A percentile compares a stretch with the other conserved stretches of the same genome.
Conservation (phyloP, 768 basidiomycete species). For the Boletus edulis region DNA sequence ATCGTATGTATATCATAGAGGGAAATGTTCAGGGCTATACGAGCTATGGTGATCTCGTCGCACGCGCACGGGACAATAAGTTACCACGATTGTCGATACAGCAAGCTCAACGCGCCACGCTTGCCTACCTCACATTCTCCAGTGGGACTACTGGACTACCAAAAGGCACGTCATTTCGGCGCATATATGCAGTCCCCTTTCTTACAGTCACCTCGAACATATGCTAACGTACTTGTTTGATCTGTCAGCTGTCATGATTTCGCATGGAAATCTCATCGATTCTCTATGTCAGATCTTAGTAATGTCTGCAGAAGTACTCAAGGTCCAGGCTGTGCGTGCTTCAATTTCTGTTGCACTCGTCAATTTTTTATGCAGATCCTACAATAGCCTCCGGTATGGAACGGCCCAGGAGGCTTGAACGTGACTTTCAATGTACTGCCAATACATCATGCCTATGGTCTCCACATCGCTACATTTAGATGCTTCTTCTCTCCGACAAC, state of each 20-base stretch:
- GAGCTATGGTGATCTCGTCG: slow-evolving; percentile 46
- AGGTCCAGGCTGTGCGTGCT: slow-evolving; percentile 40
- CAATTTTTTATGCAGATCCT: neutral
- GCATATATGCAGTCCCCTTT: neutral
- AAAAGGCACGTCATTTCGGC: slow-evolving; percentile 47
- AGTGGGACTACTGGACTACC: slow-evolving; percentile 78
- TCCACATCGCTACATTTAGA: slow-evolving; percentile 53
- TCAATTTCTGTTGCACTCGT: neutral
- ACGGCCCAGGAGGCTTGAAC: slow-evolving; percentile 45
- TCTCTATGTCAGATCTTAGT: slow-evolving; percentile 41
- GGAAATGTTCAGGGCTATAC: slow-evolving; percentile 40
- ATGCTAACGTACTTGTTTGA: slow-evolving; percentile 1
- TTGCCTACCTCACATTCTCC: slow-evolving; percentile 73
- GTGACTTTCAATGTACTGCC: slow-evolving; percentile 60
- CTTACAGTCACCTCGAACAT: neutral
- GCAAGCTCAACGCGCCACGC: slow-evolving; percentile 47
- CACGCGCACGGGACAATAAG: slow-evolving; percentile 34
- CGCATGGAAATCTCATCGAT: slow-evolving; percentile 60
- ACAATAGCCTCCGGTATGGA: slow-evolving; percentile 37
- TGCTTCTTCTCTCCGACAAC: slow-evolving; percentile 46
- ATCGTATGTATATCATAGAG: slow-evolving; percentile 48
- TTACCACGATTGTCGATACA: slow-evolving; percentile 42
- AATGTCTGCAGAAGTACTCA: slow-evolving; percentile 25
- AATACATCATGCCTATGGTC: slow-evolving; percentile 64
- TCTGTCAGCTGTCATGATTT: slow-evolving; percentile 63